Percentiles rank a stretch among this genome's conserved stretches.
These are phyloP conservation scores for Rhodotorula diobovata DNA, from an alignment of 768 basidiomycete species.

Conservation along the genomic window DNA sequence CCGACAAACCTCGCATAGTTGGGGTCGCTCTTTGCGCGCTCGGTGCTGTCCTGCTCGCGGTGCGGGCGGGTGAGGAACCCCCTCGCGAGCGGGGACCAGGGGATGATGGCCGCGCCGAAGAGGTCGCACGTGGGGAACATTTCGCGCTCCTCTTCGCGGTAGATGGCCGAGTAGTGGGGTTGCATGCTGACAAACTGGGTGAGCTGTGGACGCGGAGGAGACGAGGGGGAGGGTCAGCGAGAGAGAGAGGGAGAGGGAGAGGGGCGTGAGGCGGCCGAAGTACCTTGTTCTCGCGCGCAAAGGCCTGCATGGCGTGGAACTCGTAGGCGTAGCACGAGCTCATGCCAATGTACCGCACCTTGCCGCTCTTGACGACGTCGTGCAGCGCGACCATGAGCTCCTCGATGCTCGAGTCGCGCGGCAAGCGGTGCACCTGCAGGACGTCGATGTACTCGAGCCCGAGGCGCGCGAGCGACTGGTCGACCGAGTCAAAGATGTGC, in stretches of 20 bases:
- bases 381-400: slow-evolving; percentile 51
- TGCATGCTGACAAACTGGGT: slow-evolving; percentile 42
- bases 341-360: slow-evolving; percentile 51
- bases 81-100: slow-evolving; percentile 59
- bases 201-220: background rate
- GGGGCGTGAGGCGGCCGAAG: no score
- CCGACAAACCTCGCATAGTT: slow-evolving; percentile 28
- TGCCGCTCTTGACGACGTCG: slow-evolving; percentile 44
- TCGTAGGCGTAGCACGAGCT: slow-evolving; percentile 49
- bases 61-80: slow-evolving; percentile 48
- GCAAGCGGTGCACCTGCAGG: slow-evolving; percentile 59
- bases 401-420: slow-evolving; percentile 57
- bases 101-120: slow-evolving; percentile 56
- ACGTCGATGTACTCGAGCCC: slow-evolving; percentile 66
- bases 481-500: slow-evolving; percentile 63
- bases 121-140: slow-evolving; percentile 34
- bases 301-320: slow-evolving; percentile 39
- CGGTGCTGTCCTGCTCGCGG: slow-evolving; percentile 24
- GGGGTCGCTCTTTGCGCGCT: slow-evolving; percentile 19
- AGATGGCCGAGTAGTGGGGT: slow-evolving; percentile 36
- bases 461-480: slow-evolving; percentile 58
- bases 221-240: background rate
- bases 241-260: background rate
- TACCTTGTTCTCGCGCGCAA: slow-evolving; percentile 11
- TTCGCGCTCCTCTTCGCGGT: slow-evolving; percentile 43